Evolutionary conservation across 73 alveolate genomes (phyloP).

Genomic region (Breviolum minutum): DNA sequence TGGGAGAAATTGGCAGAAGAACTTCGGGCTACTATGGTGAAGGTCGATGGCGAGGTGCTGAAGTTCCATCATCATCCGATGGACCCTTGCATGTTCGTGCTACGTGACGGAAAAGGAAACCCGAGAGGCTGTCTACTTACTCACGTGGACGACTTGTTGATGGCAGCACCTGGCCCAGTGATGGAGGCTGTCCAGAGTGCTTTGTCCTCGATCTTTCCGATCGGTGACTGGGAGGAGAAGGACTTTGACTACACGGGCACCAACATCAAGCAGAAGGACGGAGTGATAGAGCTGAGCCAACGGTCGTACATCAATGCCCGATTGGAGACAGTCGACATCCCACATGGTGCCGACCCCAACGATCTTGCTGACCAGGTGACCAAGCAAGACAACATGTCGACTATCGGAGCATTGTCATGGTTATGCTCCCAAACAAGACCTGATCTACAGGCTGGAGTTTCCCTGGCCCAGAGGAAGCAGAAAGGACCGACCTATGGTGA

Average conservation of each 20-base stretch:
- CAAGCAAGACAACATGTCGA: background rate
- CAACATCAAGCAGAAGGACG: background rate
- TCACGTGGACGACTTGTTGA: slow-evolving; percentile 6
- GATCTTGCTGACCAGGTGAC: background rate
- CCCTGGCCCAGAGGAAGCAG: background rate
- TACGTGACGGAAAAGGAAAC: background rate
- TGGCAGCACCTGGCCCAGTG: background rate
- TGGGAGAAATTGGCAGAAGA: background rate
- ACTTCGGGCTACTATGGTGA: background rate
- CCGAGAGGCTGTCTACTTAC: background rate
- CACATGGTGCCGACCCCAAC: background rate
- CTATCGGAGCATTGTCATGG: slow-evolving; percentile 11
- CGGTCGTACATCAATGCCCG: background rate
- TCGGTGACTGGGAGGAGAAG: background rate
- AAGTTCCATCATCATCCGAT: background rate
- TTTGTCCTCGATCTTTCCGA: background rate
- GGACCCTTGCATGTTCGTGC: background rate
- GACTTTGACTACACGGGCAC: too few species aligned
- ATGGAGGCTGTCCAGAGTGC: background rate
- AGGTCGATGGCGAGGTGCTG: background rate
- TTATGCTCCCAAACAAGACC: background rate
- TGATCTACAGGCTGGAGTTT: background rate
- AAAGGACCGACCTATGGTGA: background rate
- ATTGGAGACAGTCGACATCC: slow-evolving; percentile 1
- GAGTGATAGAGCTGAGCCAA: background rate